phyloP scores from a whole-genome alignment of 306 rosid species.

The Styphnolobium japonicum region DNA sequence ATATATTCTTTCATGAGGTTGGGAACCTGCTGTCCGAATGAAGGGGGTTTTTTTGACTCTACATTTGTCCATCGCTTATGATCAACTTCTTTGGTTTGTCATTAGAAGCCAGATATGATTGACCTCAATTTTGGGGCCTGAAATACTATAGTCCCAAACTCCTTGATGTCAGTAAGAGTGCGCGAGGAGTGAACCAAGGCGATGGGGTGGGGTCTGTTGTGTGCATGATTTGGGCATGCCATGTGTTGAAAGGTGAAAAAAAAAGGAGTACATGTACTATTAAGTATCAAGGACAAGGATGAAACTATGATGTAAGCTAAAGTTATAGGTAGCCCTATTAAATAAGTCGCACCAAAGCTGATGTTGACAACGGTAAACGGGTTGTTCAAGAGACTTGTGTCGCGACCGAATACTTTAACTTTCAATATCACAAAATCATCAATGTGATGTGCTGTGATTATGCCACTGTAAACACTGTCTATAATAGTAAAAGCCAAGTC shows the following conservation, averaged over 20 bases:
- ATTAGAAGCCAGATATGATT: not conserved
- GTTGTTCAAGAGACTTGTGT: too few relatives aligned
- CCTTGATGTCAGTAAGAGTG: not conserved
- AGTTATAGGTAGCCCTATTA: not conserved
- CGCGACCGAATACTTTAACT: not conserved
- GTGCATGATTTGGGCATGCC: not conserved
- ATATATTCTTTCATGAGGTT: conserved; percentile 5
- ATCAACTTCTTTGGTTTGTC: conserved; percentile 3
- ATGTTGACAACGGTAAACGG: too few relatives aligned
- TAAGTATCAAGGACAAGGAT: not conserved
- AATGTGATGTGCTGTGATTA: not conserved
- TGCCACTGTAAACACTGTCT: not conserved
- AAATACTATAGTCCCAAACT: not conserved
- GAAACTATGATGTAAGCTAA: not conserved
- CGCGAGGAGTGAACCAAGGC: not conserved
- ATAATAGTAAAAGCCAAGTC: not conserved
- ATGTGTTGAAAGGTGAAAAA: too few relatives aligned
- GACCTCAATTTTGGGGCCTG: not conserved
- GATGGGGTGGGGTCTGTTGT: not conserved
- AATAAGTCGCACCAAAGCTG: too few relatives aligned
- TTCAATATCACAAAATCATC: not conserved
- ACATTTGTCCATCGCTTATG: not conserved
- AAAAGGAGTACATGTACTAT: not conserved
- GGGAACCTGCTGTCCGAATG: not conserved
- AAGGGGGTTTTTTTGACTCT: not conserved